Conservation (phyloP, 805 yeast genomes). For the Torulaspora microellipsoides region DNA sequence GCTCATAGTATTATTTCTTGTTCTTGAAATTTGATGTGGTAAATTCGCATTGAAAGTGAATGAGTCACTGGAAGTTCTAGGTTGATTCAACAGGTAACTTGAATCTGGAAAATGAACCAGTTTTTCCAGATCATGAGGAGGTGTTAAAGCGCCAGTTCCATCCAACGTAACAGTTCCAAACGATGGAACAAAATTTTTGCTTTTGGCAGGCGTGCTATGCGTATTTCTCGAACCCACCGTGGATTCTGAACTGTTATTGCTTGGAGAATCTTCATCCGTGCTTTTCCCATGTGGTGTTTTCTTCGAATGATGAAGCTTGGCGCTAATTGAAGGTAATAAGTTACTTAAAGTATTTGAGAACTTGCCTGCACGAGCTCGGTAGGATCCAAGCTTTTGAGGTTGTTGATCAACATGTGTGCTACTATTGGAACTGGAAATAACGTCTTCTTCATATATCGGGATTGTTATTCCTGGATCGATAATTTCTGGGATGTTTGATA, state of each 20-base stretch:
- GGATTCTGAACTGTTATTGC: slow-evolving; percentile 15
- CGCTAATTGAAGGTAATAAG: slow-evolving; percentile 35
- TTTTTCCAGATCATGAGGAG: slow-evolving; percentile 29
- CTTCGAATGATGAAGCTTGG: slow-evolving; percentile 31
- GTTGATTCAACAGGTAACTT: slow-evolving; percentile 19
- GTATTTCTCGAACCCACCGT: slow-evolving; percentile 14
- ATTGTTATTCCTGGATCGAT: slow-evolving; percentile 34
- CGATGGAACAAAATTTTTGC: slow-evolving; percentile 15
- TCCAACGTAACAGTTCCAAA: slow-evolving; percentile 19
- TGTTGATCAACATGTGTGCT: slow-evolving; percentile 10
- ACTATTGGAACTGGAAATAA: slow-evolving; percentile 6
- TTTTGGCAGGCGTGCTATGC: slow-evolving; percentile 11
- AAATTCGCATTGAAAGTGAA: slow-evolving; percentile 16
- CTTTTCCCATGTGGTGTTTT: slow-evolving; percentile 13
- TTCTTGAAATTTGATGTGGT: slow-evolving; percentile 27
- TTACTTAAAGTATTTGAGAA: slow-evolving; percentile 34
- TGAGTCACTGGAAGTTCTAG: slow-evolving; percentile 33
- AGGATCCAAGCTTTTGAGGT: slow-evolving; percentile 34
- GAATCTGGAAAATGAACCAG: slow-evolving; percentile 29
- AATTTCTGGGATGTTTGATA: slow-evolving; percentile 29
- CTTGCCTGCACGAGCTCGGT: slow-evolving; percentile 33
- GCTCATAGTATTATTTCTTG: slow-evolving; percentile 34
- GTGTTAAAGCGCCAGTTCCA: slow-evolving; percentile 22
- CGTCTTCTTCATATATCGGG: slow-evolving; percentile 33
- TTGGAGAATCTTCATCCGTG: slow-evolving; percentile 9